Percentiles rank a stretch among this genome's conserved stretches.
These are phyloP conservation scores for Monosporascus ibericus DNA, from an alignment of 2,329 filamentous ascomycete species.

Conservation along the genomic window DNA sequence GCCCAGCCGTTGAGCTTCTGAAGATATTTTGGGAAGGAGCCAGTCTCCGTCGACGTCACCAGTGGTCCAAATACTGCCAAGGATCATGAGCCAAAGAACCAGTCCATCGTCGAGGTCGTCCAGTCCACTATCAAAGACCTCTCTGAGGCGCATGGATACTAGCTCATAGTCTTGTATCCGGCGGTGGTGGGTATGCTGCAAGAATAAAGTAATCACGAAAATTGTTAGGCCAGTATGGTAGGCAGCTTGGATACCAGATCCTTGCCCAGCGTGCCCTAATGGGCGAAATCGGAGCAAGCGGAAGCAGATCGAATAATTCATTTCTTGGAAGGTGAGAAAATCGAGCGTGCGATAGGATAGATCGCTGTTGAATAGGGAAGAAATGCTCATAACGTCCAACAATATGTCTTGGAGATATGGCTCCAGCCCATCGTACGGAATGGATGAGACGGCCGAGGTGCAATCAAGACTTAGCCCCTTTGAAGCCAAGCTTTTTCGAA, in stretches of 20 bases:
- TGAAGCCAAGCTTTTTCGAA: neutral
- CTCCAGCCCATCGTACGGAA: neutral
- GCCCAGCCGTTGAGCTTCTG: neutral
- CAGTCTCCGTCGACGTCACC: neutral
- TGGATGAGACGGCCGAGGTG: neutral
- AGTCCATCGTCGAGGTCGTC: neutral
- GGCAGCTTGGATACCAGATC: neutral
- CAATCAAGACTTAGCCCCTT: neutral
- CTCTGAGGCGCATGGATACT: neutral
- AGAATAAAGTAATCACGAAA: slow-evolving; percentile 3
- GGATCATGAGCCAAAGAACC: slow-evolving; percentile 1
- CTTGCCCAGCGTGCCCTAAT: neutral
- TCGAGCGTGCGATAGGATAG: neutral
- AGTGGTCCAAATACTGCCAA: slow-evolving; percentile 2
- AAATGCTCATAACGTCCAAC: neutral
- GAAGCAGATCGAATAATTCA: slow-evolving; percentile 1
- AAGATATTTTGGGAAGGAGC: neutral
- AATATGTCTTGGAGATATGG: neutral
- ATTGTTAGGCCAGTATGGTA: slow-evolving; percentile 3
- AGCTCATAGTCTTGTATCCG: slow-evolving; percentile 1
- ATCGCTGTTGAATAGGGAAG: neutral
- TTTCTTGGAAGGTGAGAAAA: neutral
- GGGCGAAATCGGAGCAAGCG: slow-evolving; percentile 1
- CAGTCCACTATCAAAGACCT: neutral
- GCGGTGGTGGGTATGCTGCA: neutral